A percentile compares a stretch with the other conserved stretches of the same genome.
These are phyloP conservation scores for Cynanchum wilfordii DNA, from an alignment of 257 asterid genomes.

Conservation along the genomic window DNA sequence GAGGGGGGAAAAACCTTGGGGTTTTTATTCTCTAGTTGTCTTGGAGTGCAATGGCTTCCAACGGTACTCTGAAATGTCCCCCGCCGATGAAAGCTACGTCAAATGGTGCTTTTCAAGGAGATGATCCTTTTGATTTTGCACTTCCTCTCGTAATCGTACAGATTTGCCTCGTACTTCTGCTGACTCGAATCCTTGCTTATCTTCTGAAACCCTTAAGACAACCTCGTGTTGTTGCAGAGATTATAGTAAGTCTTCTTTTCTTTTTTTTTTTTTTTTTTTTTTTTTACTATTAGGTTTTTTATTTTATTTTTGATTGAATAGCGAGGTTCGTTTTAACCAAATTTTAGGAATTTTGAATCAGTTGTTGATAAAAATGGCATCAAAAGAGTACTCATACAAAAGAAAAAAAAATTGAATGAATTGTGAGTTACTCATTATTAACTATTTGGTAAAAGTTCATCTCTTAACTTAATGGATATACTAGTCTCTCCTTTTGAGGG, in stretches of 20 bases:
- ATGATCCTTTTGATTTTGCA: conserved; percentile 40
- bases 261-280: neutral
- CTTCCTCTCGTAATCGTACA: conserved; percentile 38
- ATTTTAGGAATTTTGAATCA: too few relatives aligned
- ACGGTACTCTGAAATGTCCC: conserved; percentile 25
- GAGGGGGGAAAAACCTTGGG: neutral
- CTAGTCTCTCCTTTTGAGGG: too few relatives aligned
- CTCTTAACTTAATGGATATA: too few relatives aligned
- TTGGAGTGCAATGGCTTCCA: neutral
- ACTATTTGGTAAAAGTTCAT: too few relatives aligned
- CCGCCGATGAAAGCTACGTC: conserved; percentile 45
- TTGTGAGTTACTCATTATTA: too few relatives aligned
- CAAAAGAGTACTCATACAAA: too few relatives aligned
- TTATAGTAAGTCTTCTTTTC: conserved; percentile 27
- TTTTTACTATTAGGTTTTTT: too few relatives aligned
- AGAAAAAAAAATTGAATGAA: too few relatives aligned
- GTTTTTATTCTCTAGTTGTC: neutral
- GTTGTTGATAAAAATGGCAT: too few relatives aligned
- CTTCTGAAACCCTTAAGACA: conserved; percentile 43
- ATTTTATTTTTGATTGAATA: too few relatives aligned
- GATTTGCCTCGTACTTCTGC: conserved; percentile 35
- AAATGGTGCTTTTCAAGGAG: conserved; percentile 45
- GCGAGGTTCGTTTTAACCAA: too few relatives aligned
- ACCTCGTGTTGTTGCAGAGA: conserved; percentile 52
- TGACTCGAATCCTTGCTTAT: conserved; percentile 32